These are phyloP conservation scores for Aspergillus thermomutatus DNA, from an alignment of 2,329 filamentous ascomycete genomes.

Conservation along the genomic window DNA sequence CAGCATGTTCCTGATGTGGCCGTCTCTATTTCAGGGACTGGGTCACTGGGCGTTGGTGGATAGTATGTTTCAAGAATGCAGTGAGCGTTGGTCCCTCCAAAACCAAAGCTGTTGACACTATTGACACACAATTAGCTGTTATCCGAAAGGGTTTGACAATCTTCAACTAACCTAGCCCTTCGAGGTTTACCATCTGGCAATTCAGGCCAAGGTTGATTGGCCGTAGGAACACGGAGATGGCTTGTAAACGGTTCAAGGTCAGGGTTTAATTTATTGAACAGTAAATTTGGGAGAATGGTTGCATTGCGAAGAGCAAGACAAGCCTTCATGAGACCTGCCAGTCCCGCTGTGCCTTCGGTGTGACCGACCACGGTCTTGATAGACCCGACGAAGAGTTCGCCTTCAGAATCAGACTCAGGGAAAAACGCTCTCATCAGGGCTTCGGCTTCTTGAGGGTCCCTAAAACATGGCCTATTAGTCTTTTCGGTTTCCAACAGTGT, in stretches of 20 bases:
- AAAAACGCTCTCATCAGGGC: conserved; percentile 25
- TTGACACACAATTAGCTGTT: conserved; percentile 4
- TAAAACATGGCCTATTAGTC: too few species aligned
- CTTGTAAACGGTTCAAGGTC: conserved; percentile 17
- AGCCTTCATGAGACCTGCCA: conserved; percentile 26
- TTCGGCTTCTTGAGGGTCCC: too few species aligned
- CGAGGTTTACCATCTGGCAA: too few species aligned
- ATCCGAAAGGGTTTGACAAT: neutral
- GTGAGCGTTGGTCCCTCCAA: conserved; percentile 17
- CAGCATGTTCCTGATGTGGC: too few species aligned
- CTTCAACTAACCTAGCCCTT: too few species aligned
- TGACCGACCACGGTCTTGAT: conserved; percentile 31
- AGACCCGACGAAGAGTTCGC: conserved; percentile 19
- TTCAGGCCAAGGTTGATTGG: too few species aligned
- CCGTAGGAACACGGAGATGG: conserved; percentile 14
- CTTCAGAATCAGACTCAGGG: neutral
- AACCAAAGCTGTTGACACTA: conserved; percentile 22
- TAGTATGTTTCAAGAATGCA: conserved; percentile 18
- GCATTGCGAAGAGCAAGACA: conserved; percentile 23
- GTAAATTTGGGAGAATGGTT: conserved; percentile 26
- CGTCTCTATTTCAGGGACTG: too few species aligned
- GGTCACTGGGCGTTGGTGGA: too few species aligned
- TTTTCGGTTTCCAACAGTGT: too few species aligned
- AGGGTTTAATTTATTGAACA: conserved; percentile 21
- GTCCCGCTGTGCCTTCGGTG: conserved; percentile 22